Base-by-base conservation (phyloP, 2,329 filamentous ascomycete genomes). In the Apiospora marii region DNA sequence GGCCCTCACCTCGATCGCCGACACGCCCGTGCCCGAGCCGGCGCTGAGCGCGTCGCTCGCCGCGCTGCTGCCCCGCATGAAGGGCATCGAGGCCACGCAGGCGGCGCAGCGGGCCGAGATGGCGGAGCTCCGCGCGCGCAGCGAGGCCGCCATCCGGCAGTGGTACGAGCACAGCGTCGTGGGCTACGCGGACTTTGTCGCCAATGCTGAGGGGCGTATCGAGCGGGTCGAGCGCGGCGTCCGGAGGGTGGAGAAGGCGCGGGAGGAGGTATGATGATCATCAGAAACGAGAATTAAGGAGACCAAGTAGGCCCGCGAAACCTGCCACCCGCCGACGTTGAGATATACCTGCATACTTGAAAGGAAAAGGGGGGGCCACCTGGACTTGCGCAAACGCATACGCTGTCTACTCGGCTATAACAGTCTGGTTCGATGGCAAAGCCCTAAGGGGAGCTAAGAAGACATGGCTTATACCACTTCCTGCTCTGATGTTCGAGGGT, bases 81-180 rank as follows among this genome's bases (percentile, higher is more conserved):
- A 87, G 75, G 88, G 87, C 27, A 82, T 90, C 24, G 88, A 90
- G 74, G 85, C 87, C 0, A 87, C 87, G 4, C 92, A 94, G 78
- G 80, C 87, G 27, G 86, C 88, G 22, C 92, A 94, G 81, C 86
- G 82, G 51, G 85, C 86, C 68, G 90, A 92, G 80, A 88, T 93
- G 74, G 88, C 88, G 30, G 89, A 89, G 80, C 86, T 93, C 79
- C 87, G 90, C 80, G 87, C 83, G 74, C 87, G 87, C 75, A 95
- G 88, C 83, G 93, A 91, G 81, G 81, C 81, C 74, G 84, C 89
- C 34, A 82, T 94, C 73, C 88, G 92, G 75, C 82, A 85, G 48
- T 97, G 94, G 92, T 95, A 96, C 82, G 91, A 95, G 80, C 84
- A 89, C 34, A 90, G 91, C 4, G 86, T 96, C 61, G 84, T 97